Evolutionary conservation across 306 rosid species (phyloP), one percentile per base, ranked within the genome.

Genomic region (Cyamopsis tetragonoloba): DNA sequence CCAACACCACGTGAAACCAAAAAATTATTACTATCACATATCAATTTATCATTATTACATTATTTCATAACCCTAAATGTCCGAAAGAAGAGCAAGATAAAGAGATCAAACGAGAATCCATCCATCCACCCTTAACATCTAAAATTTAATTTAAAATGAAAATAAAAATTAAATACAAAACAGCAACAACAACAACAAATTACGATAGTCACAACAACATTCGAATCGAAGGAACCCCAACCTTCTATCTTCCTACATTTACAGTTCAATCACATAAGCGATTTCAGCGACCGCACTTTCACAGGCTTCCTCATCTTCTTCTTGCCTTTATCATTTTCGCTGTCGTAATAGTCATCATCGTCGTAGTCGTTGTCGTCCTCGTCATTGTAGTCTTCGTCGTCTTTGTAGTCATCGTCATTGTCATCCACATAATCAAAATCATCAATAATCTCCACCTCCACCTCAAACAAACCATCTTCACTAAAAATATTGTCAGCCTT

Each of bases 281-380:
- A 92, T 73, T 92, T 92, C 60, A 92, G 49, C 28, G 96, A 92
- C 73, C 96, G 82, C 3, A 88, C 96, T 74, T 92, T 92, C 70
- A 87, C 88, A 0, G 95, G 93, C 69, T 83, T 92, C 82, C 98
- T 73, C 83, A 81, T 81, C 75, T 87, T 59, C 73, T 80, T 87
- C 66, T 80, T 87, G 31, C 86, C 83, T 39, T 72, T 54, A 1
- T 71, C 77, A n/a, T n/a, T n/a, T n/a, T n/a, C n/a, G n/a, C n/a
- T n/a, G n/a, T n/a, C n/a, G n/a, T n/a, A n/a, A n/a, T n/a, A n/a
- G n/a, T n/a, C n/a, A n/a, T n/a, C n/a, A n/a, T n/a, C n/a, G n/a
- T n/a, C n/a, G n/a, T n/a, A n/a, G n/a, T n/a, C n/a, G n/a, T n/a
- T n/a, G n/a, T n/a, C 67, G 0, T 75, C 82, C 1, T 64, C 83